Evolutionary conservation across 352 stramenopile species (phyloP), one percentile per base, ranked within the genome.

Genomic region (Nothophytophthora sp.): DNA sequence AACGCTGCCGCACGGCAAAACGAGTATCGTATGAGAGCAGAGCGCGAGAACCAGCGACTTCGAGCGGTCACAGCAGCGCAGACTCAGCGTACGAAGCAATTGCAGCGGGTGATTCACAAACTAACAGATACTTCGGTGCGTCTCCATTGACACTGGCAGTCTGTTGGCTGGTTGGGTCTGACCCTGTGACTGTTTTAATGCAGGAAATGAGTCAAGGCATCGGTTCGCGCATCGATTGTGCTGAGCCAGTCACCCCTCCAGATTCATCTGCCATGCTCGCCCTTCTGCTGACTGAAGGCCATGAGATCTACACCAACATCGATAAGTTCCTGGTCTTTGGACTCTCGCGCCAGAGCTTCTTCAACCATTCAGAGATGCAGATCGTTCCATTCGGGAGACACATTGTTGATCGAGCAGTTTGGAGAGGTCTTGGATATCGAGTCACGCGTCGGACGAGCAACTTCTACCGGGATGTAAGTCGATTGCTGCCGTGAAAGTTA

Each of bases 401-500:
- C 35, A 5, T 41, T 23, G 35, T 23, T 41, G 35, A 41, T 8
- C 5, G 20, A 4, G 35, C 35, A 23, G 35, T 41, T 8, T 41
- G 35, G 35, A 19, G 20, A 22, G 13, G 15, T 22, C 11, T 41
- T 13, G 35, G 35, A 7, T 41, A 41, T 23, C 35, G 35, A 22
- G 35, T 18, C 16, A 22, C 20, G 35, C 16, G 6, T 22, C 35
- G 35, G 18, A 10, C 35, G 20, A 12, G 27, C 27, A 41, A 41
- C 20, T 41, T 41, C 20, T 41, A 24, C 20, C 20, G 20, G 13
- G 35, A 41, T 41, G 35, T 41, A 41, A 19, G 35, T 41, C n/a
- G n/a, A n/a, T n/a, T n/a, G n/a, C n/a, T n/a, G n/a, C n/a, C n/a
- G n/a, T n/a, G n/a, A n/a, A n/a, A n/a, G n/a, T n/a, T n/a, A n/a